Evolutionary conservation across 352 stramenopile species (phyloP).

Genomic region (Peronospora destructor): DNA sequence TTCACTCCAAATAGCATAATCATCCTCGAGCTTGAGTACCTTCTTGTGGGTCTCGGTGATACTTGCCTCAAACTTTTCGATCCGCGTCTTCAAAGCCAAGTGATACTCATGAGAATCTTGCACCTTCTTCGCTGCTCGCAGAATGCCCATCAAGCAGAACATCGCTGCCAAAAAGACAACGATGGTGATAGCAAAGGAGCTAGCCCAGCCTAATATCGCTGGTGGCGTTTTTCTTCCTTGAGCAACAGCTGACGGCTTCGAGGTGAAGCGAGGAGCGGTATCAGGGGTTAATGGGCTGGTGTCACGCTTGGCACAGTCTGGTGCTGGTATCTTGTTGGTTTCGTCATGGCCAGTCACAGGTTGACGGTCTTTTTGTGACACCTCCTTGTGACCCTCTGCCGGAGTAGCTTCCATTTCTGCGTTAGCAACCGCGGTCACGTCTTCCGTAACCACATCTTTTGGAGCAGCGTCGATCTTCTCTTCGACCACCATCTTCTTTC

Average conservation of each 20-base stretch:
- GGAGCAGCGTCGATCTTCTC: background rate
- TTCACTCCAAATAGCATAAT: conserved; percentile 67
- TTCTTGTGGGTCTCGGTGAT: conserved; percentile 63
- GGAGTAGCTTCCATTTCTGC: background rate
- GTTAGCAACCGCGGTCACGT: background rate
- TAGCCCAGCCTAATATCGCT: conserved; percentile 17
- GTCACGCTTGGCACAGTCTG: background rate
- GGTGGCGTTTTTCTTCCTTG: background rate
- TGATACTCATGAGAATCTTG: conserved; percentile 63
- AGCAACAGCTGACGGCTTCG: background rate
- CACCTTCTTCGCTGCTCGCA: conserved; percentile 42
- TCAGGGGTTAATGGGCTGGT: background rate
- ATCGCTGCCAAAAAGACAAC: conserved; percentile 35
- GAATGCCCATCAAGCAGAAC: conserved; percentile 47
- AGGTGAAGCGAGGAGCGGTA: background rate
- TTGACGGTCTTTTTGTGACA: background rate
- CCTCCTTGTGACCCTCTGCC: background rate
- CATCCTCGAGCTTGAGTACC: conserved; percentile 56
- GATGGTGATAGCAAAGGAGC: conserved; percentile 30
- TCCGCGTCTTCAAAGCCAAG: conserved; percentile 43
- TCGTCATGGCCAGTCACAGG: conserved; percentile 2
- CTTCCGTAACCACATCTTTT: background rate
- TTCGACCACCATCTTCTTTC: background rate
- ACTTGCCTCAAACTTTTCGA: conserved; percentile 52
- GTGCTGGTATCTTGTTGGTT: background rate